phyloP scores from a whole-genome alignment of 768 basidiomycete species.

The Leccinum broughii region DNA sequence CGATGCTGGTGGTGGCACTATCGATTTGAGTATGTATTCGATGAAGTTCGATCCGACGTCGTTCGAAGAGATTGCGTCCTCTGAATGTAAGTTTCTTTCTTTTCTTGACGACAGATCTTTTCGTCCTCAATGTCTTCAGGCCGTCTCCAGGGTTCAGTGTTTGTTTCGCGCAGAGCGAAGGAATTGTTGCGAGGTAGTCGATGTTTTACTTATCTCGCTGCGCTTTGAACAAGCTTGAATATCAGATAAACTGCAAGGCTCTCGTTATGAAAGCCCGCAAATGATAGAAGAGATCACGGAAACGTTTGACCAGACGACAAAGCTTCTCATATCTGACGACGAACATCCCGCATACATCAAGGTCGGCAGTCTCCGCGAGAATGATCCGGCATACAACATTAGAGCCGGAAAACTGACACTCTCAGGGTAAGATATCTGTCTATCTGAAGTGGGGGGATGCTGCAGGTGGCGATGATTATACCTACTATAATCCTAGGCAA shows the following conservation, averaged over 20 bases:
- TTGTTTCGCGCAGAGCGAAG: conserved; percentile 35
- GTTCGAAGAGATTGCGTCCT: conserved; percentile 37
- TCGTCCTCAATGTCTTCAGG: conserved; percentile 25
- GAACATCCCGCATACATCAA: conserved; percentile 37
- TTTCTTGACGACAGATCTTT: not conserved
- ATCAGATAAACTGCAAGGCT: conserved; percentile 28
- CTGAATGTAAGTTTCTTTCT: conserved; percentile 27
- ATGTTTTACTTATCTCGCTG: not conserved
- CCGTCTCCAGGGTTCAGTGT: conserved; percentile 39
- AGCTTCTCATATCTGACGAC: conserved; percentile 37
- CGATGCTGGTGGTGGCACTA: conserved; percentile 48
- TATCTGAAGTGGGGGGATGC: not conserved
- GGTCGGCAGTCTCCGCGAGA: conserved; percentile 38
- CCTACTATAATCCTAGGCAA: conserved; percentile 20
- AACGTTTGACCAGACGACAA: conserved; percentile 37
- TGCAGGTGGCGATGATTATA: not conserved
- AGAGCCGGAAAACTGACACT: conserved; percentile 36
- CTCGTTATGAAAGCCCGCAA: conserved; percentile 28
- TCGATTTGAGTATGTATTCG: conserved; percentile 43
- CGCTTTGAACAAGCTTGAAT: not conserved
- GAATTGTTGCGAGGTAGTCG: conserved; percentile 33
- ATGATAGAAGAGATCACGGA: conserved; percentile 34
- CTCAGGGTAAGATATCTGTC: conserved; percentile 27
- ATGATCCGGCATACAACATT: conserved; percentile 33
- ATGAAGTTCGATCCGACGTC: conserved; percentile 29